These are phyloP conservation scores for Euphorbia corollata DNA, from an alignment of 441 rosid genomes.

Conservation along the genomic window DNA sequence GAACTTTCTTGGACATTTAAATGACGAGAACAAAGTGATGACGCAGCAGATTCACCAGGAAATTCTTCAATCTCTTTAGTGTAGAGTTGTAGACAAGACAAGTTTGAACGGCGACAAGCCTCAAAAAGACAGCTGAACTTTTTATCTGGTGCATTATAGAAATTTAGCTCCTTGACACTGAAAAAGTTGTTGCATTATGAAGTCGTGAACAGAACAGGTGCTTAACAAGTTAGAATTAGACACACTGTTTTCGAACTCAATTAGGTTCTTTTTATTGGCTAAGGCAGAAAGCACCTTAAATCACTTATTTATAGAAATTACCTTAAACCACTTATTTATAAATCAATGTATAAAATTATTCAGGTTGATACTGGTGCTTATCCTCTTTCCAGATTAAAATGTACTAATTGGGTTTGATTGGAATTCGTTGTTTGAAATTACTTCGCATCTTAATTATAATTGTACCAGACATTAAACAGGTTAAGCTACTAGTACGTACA, in stretches of 20 bases:
- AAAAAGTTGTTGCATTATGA: conserved; percentile 7
- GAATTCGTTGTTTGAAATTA: no score
- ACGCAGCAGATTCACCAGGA: conserved; percentile 79
- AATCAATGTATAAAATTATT: neutral
- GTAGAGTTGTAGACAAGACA: conserved; percentile 68
- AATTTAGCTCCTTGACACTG: conserved; percentile 34
- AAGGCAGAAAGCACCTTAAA: conserved; percentile 3
- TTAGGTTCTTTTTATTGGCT: neutral
- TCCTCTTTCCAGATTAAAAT: no score
- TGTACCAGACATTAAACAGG: no score
- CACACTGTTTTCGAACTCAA: neutral
- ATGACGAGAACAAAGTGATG: conserved; percentile 62
- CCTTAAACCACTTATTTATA: conserved; percentile 6
- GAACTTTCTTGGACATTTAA: conserved; percentile 48
- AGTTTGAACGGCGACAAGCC: conserved; percentile 86
- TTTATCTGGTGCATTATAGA: conserved; percentile 51
- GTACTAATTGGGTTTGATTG: no score
- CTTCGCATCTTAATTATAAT: no score
- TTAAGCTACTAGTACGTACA: no score
- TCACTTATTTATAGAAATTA: conserved; percentile 6
- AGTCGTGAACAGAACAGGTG: conserved; percentile 1
- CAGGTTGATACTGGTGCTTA: no score
- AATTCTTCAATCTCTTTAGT: conserved; percentile 66
- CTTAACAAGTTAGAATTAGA: neutral
- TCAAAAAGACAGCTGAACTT: conserved; percentile 60